Percentiles rank a stretch among this genome's conserved stretches.
These are phyloP conservation scores for Cladorrhinum samala DNA, from an alignment of 495 filamentous ascomycete genomes.

Conservation along the genomic window DNA sequence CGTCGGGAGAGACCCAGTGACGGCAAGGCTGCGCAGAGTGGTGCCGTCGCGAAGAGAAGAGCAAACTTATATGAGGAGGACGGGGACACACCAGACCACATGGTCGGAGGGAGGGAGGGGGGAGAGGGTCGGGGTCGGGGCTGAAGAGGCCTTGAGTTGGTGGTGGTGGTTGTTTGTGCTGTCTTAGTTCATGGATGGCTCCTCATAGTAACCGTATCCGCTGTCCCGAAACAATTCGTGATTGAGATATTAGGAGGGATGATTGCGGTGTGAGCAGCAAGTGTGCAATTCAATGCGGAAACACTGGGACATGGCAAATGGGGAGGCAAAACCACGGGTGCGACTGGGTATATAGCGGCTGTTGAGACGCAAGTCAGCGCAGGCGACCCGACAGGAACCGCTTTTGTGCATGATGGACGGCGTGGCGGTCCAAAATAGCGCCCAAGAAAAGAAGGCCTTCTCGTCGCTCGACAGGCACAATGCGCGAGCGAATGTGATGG, in stretches of 20 bases:
- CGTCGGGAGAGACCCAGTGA: constrained; percentile 26
- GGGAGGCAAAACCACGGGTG: constrained; percentile 17
- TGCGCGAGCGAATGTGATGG: constrained; percentile 25
- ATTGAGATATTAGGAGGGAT: constrained; percentile 35
- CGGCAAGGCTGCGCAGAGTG: constrained; percentile 23
- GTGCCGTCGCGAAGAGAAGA: constrained; percentile 31
- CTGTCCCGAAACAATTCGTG: constrained; percentile 42
- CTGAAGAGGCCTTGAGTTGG: constrained; percentile 9
- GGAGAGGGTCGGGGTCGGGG: background rate
- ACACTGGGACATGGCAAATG: constrained; percentile 31
- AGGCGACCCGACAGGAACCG: constrained; percentile 19
- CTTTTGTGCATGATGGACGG: constrained; percentile 29
- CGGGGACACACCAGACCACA: constrained; percentile 21
- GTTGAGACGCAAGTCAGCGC: constrained; percentile 39
- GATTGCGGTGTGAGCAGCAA: background rate
- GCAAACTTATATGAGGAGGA: constrained; percentile 25
- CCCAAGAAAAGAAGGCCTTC: constrained; percentile 8
- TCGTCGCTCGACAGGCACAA: constrained; percentile 7
- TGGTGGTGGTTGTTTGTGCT: constrained; percentile 9
- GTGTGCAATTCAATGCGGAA: background rate
- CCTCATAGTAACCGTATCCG: constrained; percentile 34
- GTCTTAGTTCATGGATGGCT: constrained; percentile 25
- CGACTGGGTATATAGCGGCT: constrained; percentile 49
- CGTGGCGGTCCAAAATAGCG: constrained; percentile 21
- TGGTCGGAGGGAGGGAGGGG: constrained; percentile 20